Evolutionary conservation across 331 rosid genomes (phyloP).

Genomic region (Rosa hybrid): DNA sequence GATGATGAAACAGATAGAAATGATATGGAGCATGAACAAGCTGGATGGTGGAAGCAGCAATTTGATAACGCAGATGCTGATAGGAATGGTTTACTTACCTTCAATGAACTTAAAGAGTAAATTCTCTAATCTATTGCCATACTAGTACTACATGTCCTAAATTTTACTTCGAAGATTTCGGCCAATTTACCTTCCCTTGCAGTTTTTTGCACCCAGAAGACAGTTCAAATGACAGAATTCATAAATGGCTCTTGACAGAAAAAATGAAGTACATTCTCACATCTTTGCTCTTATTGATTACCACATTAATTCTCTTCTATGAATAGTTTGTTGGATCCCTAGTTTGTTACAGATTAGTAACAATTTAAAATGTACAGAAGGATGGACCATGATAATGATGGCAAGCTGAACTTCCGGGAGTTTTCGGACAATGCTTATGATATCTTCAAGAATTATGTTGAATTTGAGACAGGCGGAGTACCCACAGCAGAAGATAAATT

Average conservation of each 20-base stretch:
- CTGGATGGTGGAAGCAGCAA: conserved; percentile 82
- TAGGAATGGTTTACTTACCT: conserved; percentile 50
- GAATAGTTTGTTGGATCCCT: background rate
- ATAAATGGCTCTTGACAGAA: conserved; percentile 62
- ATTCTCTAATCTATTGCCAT: background rate
- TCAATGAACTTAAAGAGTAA: conserved; percentile 72
- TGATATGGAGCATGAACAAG: conserved; percentile 60
- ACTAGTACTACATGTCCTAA: background rate
- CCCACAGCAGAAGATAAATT: conserved; percentile 48
- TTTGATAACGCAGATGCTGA: conserved; percentile 64
- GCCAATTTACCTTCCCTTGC: conserved; percentile 18
- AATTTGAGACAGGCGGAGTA: conserved; percentile 46
- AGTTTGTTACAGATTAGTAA: background rate
- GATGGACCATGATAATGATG: conserved; percentile 56
- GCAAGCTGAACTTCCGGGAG: conserved; percentile 55
- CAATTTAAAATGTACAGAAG: conserved; percentile 33
- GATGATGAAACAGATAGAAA: conserved; percentile 45
- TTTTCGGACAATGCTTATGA: conserved; percentile 43
- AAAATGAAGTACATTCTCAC: conserved; percentile 47
- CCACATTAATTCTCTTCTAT: background rate
- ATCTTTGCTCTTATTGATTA: background rate
- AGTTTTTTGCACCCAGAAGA: conserved; percentile 89
- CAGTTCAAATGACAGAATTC: conserved; percentile 46
- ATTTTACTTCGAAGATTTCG: background rate
- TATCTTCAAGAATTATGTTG: conserved; percentile 51